Evolutionary conservation across 2,329 filamentous ascomycete genomes (phyloP).

Genomic region (Drechslerella dactyloides): DNA sequence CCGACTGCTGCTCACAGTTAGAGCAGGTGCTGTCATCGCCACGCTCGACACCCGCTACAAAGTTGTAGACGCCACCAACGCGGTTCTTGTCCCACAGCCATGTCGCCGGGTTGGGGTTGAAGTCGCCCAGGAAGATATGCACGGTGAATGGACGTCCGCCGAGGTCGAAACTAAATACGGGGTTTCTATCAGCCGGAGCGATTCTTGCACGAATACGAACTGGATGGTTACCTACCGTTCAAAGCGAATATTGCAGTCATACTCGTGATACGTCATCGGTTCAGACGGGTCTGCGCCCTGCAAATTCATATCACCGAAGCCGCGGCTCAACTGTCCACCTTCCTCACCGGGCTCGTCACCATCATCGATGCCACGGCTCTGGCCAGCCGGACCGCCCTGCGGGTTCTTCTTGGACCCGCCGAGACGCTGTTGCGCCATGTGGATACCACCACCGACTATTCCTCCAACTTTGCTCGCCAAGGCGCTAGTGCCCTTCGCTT

Average conservation of each 20-base stretch:
- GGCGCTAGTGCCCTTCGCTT: constrained; percentile 14
- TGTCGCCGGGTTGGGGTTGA: constrained; percentile 54
- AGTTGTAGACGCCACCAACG: constrained; percentile 58
- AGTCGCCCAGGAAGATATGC: constrained; percentile 58
- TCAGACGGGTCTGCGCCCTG: constrained; percentile 2
- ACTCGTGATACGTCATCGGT: constrained; percentile 55
- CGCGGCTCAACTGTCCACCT: constrained; percentile 32
- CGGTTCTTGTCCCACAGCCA: constrained; percentile 59
- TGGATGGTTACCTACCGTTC: constrained; percentile 54
- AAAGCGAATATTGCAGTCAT: constrained; percentile 57
- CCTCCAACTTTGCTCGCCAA: constrained; percentile 43
- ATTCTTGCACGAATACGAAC: neutral
- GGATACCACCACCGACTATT: constrained; percentile 35
- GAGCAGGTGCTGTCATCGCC: constrained; percentile 34
- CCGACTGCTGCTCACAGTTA: constrained; percentile 53
- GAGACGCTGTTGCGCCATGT: constrained; percentile 40
- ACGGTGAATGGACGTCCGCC: constrained; percentile 57
- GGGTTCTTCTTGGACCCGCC: constrained; percentile 18
- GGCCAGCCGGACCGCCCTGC: neutral
- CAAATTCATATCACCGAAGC: constrained; percentile 38
- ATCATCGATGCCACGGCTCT: constrained; percentile 32
- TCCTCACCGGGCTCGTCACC: constrained; percentile 31
- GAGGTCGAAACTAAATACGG: constrained; percentile 53
- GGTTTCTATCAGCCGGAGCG: neutral
- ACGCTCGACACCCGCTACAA: constrained; percentile 55